Percentiles rank a stretch among this genome's conserved stretches.
Evolutionary conservation across 2,329 filamentous ascomycete genomes (phyloP).

Genomic region (Ophiognomonia clavigignenti-juglandacearum): DNA sequence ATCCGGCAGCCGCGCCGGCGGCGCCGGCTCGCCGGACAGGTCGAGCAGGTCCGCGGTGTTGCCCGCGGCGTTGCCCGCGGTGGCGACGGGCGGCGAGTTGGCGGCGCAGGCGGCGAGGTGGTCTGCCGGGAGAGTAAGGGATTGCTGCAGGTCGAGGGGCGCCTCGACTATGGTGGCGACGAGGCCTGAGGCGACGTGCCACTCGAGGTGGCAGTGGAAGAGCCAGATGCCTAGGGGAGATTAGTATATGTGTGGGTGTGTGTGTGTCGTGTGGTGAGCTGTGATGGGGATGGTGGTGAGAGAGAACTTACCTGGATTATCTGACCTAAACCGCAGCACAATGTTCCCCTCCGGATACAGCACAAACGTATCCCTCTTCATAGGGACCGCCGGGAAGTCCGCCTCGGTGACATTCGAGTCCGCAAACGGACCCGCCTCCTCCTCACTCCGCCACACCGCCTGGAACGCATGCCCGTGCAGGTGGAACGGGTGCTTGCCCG

Average conservation of each 20-base stretch:
- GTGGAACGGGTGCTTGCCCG: constrained; percentile 70
- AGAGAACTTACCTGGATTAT: constrained; percentile 52
- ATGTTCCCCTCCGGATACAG: constrained; percentile 62
- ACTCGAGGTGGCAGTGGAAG: constrained; percentile 51
- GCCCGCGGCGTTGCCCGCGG: constrained; percentile 67
- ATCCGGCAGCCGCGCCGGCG: constrained; percentile 46
- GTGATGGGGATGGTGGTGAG: neutral
- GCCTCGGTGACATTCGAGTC: constrained; percentile 35
- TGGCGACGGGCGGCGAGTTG: constrained; percentile 36
- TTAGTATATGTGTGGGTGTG: neutral
- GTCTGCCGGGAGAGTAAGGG: constrained; percentile 39
- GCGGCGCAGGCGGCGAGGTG: constrained; percentile 40
- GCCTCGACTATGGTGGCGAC: constrained; percentile 33
- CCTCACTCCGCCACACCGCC: constrained; percentile 54
- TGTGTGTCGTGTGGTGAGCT: neutral
- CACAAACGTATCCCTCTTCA: constrained; percentile 65
- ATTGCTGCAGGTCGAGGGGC: constrained; percentile 43
- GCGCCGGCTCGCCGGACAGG: constrained; percentile 22
- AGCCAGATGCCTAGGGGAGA: constrained; percentile 41
- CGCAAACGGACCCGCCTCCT: constrained; percentile 51
- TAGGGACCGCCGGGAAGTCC: constrained; percentile 49
- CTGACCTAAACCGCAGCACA: constrained; percentile 61
- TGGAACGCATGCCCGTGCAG: constrained; percentile 76
- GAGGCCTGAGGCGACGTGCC: constrained; percentile 46
- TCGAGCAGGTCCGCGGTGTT: constrained; percentile 62